Evolutionary conservation across 1,284 basidiomycete species (phyloP).

Genomic region (Trichosporon sp.): DNA sequence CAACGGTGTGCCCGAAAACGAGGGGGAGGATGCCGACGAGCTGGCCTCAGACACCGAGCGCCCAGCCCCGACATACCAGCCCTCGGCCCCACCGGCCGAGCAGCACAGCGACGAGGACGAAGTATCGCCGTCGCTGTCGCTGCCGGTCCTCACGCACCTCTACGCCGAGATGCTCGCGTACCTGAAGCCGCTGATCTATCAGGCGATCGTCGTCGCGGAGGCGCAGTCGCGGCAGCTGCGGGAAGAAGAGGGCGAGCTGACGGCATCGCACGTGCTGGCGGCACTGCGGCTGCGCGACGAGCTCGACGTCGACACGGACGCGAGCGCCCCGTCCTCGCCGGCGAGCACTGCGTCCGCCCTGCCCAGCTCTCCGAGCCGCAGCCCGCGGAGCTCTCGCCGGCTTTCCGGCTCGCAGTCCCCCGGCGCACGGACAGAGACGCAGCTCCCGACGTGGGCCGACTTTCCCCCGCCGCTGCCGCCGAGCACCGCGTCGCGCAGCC

Average conservation of each 20-base stretch:
- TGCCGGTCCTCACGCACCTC: slow-evolving; percentile 18
- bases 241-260: background rate
- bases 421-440: background rate
- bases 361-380: background rate
- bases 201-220: slow-evolving; percentile 24
- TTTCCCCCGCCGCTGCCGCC: background rate
- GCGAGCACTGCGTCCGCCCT: background rate
- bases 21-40: background rate
- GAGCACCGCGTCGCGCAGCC: background rate
- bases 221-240: background rate
- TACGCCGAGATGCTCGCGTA: slow-evolving; percentile 20
- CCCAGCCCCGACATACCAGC: background rate
- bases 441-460: background rate
- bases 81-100: background rate
- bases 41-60: background rate
- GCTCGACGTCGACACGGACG: background rate
- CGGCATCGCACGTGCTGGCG: background rate
- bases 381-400: background rate
- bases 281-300: slow-evolving; percentile 3
- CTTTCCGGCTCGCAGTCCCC: background rate
- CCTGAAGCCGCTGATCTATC: slow-evolving; percentile 22
- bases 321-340: background rate
- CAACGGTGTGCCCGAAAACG: background rate
- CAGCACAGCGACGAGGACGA: too few species aligned
- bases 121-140: slow-evolving; percentile 11